These are phyloP conservation scores for Aureococcus anophagefferens DNA, from an alignment of 108 stramenopile species.

Conservation along the genomic window DNA sequence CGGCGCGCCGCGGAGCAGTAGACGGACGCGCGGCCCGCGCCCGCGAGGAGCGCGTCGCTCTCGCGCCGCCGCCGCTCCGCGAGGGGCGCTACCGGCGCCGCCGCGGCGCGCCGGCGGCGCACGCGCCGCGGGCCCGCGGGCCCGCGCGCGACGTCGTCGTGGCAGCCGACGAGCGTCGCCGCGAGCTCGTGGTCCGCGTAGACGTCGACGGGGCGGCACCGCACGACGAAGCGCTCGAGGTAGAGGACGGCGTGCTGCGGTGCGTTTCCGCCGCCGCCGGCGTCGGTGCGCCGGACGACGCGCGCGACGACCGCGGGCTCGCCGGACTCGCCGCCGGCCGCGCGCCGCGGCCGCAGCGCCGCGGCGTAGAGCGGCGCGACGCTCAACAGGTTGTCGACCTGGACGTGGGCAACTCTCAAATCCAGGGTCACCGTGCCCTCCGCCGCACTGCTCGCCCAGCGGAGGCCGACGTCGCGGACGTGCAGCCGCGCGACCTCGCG, in stretches of 20 bases:
- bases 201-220: background rate
- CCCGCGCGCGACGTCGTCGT: background rate
- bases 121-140: too few relatives aligned
- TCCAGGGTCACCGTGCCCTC: background rate
- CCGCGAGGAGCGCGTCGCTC: too few relatives aligned
- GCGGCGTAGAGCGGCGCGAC: background rate
- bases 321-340: background rate
- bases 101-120: too few relatives aligned
- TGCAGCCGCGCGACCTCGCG: background rate
- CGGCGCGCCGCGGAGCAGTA: too few relatives aligned
- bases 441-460: background rate
- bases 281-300: background rate
- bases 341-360: background rate
- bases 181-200: background rate
- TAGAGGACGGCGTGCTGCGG: background rate
- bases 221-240: background rate
- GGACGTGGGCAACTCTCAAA: background rate
- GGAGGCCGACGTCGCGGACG: background rate
- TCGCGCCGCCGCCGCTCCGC: too few relatives aligned
- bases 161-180: background rate
- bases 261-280: too few relatives aligned
- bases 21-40: too few relatives aligned
- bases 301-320: background rate
- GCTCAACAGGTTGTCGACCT: background rate
- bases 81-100: too few relatives aligned